Evolutionary conservation across 2,329 filamentous ascomycete genomes (phyloP).

Genomic region (Onygenales sp.): DNA sequence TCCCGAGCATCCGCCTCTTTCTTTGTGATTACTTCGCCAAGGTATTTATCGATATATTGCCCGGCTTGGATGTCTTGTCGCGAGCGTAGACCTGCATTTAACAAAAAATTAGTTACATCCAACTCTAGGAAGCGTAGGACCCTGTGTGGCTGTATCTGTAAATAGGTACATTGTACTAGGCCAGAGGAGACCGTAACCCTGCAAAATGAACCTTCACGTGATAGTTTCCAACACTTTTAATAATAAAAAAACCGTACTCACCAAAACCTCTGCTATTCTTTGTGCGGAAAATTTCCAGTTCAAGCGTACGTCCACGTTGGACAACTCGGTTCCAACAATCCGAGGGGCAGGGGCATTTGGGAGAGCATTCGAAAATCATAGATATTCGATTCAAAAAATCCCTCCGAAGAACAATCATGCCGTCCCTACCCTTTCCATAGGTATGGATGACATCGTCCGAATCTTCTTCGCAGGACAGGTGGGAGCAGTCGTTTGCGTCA

Average conservation of each 20-base stretch:
- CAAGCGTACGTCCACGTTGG: constrained; percentile 29
- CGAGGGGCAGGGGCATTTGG: constrained; percentile 25
- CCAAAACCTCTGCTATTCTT: constrained; percentile 30
- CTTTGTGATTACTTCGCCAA: constrained; percentile 35
- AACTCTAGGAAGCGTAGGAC: no score
- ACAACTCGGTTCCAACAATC: constrained; percentile 35
- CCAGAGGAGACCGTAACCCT: no score
- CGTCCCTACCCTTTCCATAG: constrained; percentile 16
- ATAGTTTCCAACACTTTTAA: neutral
- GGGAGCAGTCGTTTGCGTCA: constrained; percentile 18
- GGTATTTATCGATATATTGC: constrained; percentile 38
- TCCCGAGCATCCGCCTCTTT: constrained; percentile 30
- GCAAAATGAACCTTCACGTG: no score
- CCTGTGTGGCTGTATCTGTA: no score
- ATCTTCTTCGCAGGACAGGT: constrained; percentile 22
- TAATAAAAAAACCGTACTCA: constrained; percentile 9
- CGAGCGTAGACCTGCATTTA: constrained; percentile 29
- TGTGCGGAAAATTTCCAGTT: constrained; percentile 35
- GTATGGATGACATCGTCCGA: constrained; percentile 21
- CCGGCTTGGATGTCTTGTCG: constrained; percentile 27
- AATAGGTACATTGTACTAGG: no score
- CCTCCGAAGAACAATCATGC: constrained; percentile 18
- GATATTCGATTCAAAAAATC: constrained; percentile 23
- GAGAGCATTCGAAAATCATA: constrained; percentile 35
- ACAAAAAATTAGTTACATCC: neutral